A percentile compares a stretch with the other conserved stretches of the same genome.
These are phyloP conservation scores for Saturnispora kantuleensis DNA, from an alignment of 805 yeast species.

Conservation along the genomic window DNA sequence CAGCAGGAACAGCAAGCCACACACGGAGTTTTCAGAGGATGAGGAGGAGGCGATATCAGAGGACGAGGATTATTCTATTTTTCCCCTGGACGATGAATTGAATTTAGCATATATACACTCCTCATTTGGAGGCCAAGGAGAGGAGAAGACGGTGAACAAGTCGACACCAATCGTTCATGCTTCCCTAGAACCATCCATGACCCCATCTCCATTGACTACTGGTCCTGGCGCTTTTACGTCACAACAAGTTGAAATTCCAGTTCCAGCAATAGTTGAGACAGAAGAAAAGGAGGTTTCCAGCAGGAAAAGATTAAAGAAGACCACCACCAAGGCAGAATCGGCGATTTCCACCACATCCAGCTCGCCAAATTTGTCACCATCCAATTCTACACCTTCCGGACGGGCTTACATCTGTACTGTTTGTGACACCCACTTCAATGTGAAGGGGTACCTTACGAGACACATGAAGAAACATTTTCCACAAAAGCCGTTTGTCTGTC, in stretches of 20 bases:
- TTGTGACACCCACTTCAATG: conserved; percentile 40
- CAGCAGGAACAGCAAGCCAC: background rate
- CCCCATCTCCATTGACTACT: background rate
- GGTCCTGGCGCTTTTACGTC: background rate
- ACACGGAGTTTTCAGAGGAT: conserved; percentile 3
- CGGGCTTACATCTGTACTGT: conserved; percentile 34
- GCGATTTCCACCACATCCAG: background rate
- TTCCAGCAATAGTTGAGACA: background rate
- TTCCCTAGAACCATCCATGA: too few relatives aligned
- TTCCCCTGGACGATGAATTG: conserved; percentile 13
- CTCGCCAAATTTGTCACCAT: background rate
- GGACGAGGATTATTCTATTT: conserved; percentile 5
- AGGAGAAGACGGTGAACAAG: background rate
- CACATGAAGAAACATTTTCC: conserved; percentile 44
- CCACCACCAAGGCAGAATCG: background rate
- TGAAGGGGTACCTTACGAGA: conserved; percentile 45
- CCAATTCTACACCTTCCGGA: background rate
- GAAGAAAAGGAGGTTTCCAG: conserved; percentile 1
- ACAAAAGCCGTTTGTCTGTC: conserved; percentile 45
- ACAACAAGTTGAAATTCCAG: background rate
- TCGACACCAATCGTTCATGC: background rate
- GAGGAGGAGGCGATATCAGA: conserved; percentile 9
- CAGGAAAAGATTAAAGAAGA: background rate
- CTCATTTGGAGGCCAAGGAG: background rate
- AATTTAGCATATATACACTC: conserved; percentile 4